Evolutionary conservation across 441 rosid genomes (phyloP).

Genomic region (Syzygium syzygioides): DNA sequence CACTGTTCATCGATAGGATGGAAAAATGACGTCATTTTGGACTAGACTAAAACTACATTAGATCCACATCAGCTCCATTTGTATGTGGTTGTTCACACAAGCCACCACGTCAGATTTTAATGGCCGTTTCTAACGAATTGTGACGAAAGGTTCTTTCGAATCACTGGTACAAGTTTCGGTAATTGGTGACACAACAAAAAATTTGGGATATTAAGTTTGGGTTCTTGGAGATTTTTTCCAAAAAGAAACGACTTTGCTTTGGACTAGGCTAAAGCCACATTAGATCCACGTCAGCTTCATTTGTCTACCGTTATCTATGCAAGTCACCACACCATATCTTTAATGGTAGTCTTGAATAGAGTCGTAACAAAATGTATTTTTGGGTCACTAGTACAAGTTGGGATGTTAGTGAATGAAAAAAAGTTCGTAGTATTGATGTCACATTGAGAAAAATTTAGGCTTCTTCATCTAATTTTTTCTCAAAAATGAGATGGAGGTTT

Average conservation of each 20-base stretch:
- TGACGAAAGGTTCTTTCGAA: background rate
- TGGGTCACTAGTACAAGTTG: background rate
- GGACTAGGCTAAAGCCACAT: background rate
- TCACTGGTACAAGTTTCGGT: background rate
- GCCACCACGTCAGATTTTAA: background rate
- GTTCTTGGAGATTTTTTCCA: background rate
- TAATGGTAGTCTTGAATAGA: background rate
- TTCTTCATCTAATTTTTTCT: background rate
- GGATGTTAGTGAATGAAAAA: background rate
- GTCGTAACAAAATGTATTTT: background rate
- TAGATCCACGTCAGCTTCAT: background rate
- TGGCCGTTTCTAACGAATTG: background rate
- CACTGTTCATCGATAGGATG: background rate
- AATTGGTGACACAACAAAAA: background rate
- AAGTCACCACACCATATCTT: background rate
- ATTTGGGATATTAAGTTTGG: background rate
- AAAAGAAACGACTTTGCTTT: background rate
- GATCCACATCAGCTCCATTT: background rate
- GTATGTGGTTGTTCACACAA: background rate
- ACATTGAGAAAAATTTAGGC: background rate
- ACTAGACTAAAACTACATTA: background rate
- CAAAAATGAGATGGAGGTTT: background rate
- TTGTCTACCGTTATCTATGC: background rate
- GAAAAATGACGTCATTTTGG: background rate
- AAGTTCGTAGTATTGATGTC: background rate